Evolutionary conservation across 305 asterid species (phyloP), one percentile per base, ranked within the genome.

Genomic region (Rubia tinctorum): DNA sequence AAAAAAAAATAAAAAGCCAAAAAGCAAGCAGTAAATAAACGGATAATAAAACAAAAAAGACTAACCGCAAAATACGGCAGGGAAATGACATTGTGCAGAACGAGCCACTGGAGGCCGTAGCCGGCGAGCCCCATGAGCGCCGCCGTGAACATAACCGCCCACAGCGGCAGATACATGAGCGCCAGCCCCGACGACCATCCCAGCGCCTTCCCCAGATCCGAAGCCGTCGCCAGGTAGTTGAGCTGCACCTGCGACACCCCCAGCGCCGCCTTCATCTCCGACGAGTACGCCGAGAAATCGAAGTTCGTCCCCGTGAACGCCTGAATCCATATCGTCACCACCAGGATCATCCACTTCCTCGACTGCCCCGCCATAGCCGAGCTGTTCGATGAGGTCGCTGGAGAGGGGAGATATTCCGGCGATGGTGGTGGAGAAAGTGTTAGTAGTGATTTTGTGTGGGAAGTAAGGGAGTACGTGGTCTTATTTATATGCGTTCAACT

Each of bases 121-220:
- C 65, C 65, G 37, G 10, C 65, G 15, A 60, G 39, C 7, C 65
- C 65, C 65, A 60, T 60, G 37, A 60, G 34, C 30, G 65, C 65
- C 17, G 65, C 65, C 34, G 34, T 23, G 65, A 60, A 60, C 65
- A 60, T 60, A 15, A 60, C 65, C 65, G 30, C 63, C 58, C 58
- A 51, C 58, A 51, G 58, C 58, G 58, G 58, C 22, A 51, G 58
- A 17, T 51, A n/a, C n/a, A n/a, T n/a, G n/a, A n/a, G n/a, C 53
- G 96, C 96, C 80, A 92, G 77, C 0, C 98, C 98, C 0, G 98
- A 90, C 13, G 96, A 92, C 98, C 98, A 90, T 0, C 98, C 98
- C 9, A 92, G 61, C 60, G 86, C 88, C 81, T 92, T 92, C 0
- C 98, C 98, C 7, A 92, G 81, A 82, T 92, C 98, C 12, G 98